Evolutionary conservation across 2,329 filamentous ascomycete species (phyloP).

Genomic region (Teratosphaeria nubilosa): DNA sequence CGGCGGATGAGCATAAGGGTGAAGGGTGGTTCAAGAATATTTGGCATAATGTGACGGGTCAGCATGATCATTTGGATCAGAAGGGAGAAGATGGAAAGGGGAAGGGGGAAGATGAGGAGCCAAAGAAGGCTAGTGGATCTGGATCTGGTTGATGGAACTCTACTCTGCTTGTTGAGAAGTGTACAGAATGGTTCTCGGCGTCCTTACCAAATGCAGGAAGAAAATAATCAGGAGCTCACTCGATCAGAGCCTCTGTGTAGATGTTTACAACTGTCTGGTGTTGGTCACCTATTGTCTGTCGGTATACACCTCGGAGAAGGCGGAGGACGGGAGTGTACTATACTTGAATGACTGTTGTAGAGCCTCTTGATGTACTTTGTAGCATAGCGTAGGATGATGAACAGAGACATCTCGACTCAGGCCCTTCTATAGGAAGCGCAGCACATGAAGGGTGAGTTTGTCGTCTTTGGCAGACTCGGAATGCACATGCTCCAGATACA

Average conservation of each 20-base stretch:
- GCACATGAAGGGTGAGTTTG: background rate
- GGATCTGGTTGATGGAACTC: constrained; percentile 11
- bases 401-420: background rate
- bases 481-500: background rate
- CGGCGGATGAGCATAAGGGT: constrained; percentile 52
- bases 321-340: background rate
- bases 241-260: background rate
- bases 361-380: background rate
- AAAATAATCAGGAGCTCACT: background rate
- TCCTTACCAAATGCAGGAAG: background rate
- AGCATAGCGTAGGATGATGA: background rate
- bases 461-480: background rate
- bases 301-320: background rate
- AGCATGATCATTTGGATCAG: constrained; percentile 33
- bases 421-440: background rate
- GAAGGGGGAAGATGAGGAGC: constrained; percentile 17
- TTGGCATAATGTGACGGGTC: constrained; percentile 85
- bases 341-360: background rate
- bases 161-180: background rate
- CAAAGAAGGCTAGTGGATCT: constrained; percentile 28
- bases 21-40: constrained; percentile 88
- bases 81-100: constrained; percentile 8
- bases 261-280: background rate
- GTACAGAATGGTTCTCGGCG: background rate
- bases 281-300: background rate